Conservation (phyloP, 371 early-diverging fungal genomes). For the Blyttiomyces sp. region DNA sequence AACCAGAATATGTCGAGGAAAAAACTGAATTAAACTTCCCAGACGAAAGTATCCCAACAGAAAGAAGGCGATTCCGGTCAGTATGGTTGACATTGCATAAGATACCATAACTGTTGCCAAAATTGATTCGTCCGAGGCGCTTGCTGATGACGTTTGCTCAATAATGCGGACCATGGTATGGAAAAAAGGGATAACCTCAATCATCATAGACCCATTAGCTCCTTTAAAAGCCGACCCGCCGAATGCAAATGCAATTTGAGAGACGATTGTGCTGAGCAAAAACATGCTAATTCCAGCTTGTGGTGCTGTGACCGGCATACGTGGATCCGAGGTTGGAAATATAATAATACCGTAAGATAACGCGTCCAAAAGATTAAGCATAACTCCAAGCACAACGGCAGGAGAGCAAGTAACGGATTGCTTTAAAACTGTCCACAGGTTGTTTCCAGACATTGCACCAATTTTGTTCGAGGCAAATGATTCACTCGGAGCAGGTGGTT, state of each 20-base stretch:
- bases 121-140: constrained; percentile 47
- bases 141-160: constrained; percentile 19
- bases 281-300: constrained; percentile 91
- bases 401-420: no score
- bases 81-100: constrained; percentile 66
- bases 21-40: constrained; percentile 66
- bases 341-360: constrained; percentile 74
- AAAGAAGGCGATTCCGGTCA: constrained; percentile 87
- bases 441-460: no score
- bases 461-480: no score
- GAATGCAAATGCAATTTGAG: constrained; percentile 78
- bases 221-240: constrained; percentile 87
- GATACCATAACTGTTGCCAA: constrained; percentile 88
- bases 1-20: constrained; percentile 92
- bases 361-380: constrained; percentile 90
- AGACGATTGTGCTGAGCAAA: constrained; percentile 69
- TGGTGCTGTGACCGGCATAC: constrained; percentile 76
- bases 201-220: constrained; percentile 94
- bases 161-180: constrained; percentile 80
- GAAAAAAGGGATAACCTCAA: constrained; percentile 91
- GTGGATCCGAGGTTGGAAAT: constrained; percentile 72
- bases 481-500: no score
- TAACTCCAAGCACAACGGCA: constrained; percentile 82
- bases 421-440: no score
- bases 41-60: constrained; percentile 79